A percentile compares a stretch with the other conserved stretches of the same genome.
phyloP scores from a whole-genome alignment of 768 basidiomycete genomes.

The Suillus brevipes region DNA sequence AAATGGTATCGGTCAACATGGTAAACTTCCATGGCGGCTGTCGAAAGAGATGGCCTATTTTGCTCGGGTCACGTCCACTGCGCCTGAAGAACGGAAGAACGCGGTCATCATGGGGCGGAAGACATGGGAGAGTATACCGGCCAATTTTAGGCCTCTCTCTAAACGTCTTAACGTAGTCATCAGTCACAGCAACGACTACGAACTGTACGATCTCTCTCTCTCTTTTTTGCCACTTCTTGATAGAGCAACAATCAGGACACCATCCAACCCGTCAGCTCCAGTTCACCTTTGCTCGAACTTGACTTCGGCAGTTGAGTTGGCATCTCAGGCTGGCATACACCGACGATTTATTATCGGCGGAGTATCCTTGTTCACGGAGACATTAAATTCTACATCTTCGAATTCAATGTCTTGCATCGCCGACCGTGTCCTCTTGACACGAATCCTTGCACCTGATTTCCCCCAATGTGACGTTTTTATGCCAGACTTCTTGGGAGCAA shows the following conservation, averaged over 20 bases:
- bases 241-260: slow-evolving; percentile 14
- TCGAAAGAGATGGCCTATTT: slow-evolving; percentile 92
- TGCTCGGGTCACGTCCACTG: slow-evolving; percentile 67
- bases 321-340: slow-evolving; percentile 37
- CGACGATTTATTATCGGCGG: slow-evolving; percentile 90
- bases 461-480: slow-evolving; percentile 87
- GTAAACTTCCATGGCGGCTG: slow-evolving; percentile 84
- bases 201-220: slow-evolving; percentile 49
- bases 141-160: slow-evolving; percentile 76
- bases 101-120: slow-evolving; percentile 93
- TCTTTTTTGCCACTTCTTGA: slow-evolving; percentile 10
- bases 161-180: slow-evolving; percentile 79
- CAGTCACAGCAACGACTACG: slow-evolving; percentile 56
- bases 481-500: slow-evolving; percentile 59
- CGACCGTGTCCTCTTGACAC: slow-evolving; percentile 86
- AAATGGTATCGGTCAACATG: slow-evolving; percentile 85
- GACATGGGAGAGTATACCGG: slow-evolving; percentile 97
- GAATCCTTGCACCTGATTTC: slow-evolving; percentile 73
- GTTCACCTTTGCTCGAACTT: slow-evolving; percentile 32
- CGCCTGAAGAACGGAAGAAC: slow-evolving; percentile 59
- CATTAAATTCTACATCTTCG: slow-evolving; percentile 44
- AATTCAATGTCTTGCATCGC: slow-evolving; percentile 44
- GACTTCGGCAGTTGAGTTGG: slow-evolving; percentile 19
- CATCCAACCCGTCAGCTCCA: slow-evolving; percentile 17
- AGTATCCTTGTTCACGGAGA: slow-evolving; percentile 76